A percentile compares a stretch with the other conserved stretches of the same genome.
Conservation (phyloP, 2,329 filamentous ascomycete genomes). For the Lecanicillium sp. region DNA sequence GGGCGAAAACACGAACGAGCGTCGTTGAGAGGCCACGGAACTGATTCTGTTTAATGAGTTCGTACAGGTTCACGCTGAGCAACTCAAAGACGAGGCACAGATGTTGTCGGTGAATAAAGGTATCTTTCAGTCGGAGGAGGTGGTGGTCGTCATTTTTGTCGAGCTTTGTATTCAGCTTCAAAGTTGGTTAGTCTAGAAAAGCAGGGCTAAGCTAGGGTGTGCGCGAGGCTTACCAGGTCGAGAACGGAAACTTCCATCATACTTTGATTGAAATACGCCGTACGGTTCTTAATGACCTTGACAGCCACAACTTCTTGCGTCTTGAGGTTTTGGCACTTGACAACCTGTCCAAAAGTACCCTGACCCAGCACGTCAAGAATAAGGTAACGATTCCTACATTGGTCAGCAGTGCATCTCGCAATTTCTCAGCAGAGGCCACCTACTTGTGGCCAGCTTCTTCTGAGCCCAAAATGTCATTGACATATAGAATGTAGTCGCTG, state of each 20-base stretch:
- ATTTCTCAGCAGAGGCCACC: slow-evolving; percentile 18
- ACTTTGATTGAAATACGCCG: slow-evolving; percentile 98
- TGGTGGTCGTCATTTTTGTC: slow-evolving; percentile 99
- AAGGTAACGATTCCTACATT: slow-evolving; percentile 75
- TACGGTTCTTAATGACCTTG: slow-evolving; percentile 98
- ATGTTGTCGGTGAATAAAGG: slow-evolving; percentile 96
- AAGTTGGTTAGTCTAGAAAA: slow-evolving; percentile 6
- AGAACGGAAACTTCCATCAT: slow-evolving; percentile 99
- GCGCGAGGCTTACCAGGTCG: slow-evolving; percentile 59
- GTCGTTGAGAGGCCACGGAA: slow-evolving; percentile 96
- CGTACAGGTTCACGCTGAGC: slow-evolving; percentile 93
- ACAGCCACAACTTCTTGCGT: slow-evolving; percentile 98
- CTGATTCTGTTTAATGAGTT: slow-evolving; percentile 98
- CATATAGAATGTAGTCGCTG: slow-evolving; percentile 97
- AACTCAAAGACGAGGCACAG: slow-evolving; percentile 94
- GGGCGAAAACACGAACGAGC: slow-evolving; percentile 91
- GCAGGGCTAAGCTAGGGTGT: not conserved
- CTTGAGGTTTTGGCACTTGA: slow-evolving; percentile 97
- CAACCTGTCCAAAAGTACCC: slow-evolving; percentile 95
- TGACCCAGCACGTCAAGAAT: slow-evolving; percentile 96
- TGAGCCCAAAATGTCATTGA: slow-evolving; percentile 95
- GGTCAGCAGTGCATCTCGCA: too few species aligned
- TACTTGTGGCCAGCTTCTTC: slow-evolving; percentile 98
- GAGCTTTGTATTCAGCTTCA: slow-evolving; percentile 88
- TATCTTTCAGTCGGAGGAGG: slow-evolving; percentile 87